phyloP scores from a whole-genome alignment of 305 asterid genomes.

The Stenogyne calaminthoides region DNA sequence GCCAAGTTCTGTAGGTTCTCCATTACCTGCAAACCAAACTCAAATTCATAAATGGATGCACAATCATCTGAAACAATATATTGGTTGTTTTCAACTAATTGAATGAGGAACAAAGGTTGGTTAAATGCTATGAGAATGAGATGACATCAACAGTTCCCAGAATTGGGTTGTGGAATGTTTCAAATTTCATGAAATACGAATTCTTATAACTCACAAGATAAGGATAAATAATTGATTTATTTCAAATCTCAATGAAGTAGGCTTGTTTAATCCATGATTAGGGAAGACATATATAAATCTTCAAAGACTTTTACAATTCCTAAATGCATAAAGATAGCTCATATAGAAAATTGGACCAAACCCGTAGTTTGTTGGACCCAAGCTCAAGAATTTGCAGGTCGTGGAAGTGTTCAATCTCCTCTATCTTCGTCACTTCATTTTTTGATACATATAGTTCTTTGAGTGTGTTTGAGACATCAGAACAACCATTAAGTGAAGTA shows the following conservation, averaged over 20 bases:
- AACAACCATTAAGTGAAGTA: conserved; percentile 65
- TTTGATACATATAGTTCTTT: conserved; percentile 92
- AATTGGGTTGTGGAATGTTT: conserved; percentile 5
- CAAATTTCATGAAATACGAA: conserved; percentile 2
- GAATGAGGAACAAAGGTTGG: conserved; percentile 15
- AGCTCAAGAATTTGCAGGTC: conserved; percentile 90
- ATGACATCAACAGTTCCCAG: not conserved
- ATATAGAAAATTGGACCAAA: conserved; percentile 38
- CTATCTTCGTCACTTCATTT: conserved; percentile 84
- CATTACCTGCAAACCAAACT: conserved; percentile 58
- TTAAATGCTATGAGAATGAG: conserved; percentile 23
- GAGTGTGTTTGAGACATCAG: conserved; percentile 70
- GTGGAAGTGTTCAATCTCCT: conserved; percentile 88
- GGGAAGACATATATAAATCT: not conserved
- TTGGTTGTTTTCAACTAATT: conserved; percentile 4
- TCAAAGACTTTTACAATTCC: conserved; percentile 1
- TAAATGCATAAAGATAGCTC: conserved; percentile 15
- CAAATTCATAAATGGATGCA: conserved; percentile 14
- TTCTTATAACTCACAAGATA: conserved; percentile 1
- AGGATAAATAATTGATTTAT: conserved; percentile 3
- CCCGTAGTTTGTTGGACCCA: conserved; percentile 92
- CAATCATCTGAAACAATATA: conserved; percentile 15
- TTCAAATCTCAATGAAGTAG: not conserved
- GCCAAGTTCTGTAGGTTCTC: conserved; percentile 72
- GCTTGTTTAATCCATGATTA: conserved; percentile 15